These are phyloP conservation scores for Conticribra guillardii DNA, from an alignment of 108 stramenopile genomes.

Conservation along the genomic window DNA sequence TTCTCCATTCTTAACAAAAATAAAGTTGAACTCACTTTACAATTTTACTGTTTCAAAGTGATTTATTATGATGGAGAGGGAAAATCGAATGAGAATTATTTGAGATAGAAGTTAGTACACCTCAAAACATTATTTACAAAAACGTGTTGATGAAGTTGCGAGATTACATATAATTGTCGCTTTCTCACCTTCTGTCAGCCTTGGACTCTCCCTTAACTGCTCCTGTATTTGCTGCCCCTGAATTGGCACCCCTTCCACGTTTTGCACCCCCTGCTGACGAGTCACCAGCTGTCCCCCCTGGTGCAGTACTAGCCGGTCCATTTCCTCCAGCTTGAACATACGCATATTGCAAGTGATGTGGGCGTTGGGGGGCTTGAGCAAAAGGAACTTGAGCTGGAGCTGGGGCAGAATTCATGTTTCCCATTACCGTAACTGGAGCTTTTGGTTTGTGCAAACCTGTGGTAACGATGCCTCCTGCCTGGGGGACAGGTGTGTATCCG, in stretches of 20 bases:
- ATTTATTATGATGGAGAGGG: conserved; percentile 16
- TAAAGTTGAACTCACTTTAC: conserved; percentile 55
- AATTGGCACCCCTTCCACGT: conserved; percentile 20
- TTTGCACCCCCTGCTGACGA: conserved; percentile 18
- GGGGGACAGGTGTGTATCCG: conserved; percentile 59
- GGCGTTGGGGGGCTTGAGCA: conserved; percentile 73
- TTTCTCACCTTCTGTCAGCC: conserved; percentile 71
- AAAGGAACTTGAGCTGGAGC: conserved; percentile 60
- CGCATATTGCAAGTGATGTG: conserved; percentile 86
- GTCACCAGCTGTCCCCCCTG: conserved; percentile 30
- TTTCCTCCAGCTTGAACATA: conserved; percentile 47
- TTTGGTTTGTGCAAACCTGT: conserved; percentile 68
- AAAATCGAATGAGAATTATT: conserved; percentile 3
- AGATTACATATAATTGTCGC: neutral
- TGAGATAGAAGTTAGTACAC: neutral
- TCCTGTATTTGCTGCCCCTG: neutral
- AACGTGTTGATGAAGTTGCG: neutral
- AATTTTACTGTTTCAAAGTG: conserved; percentile 29
- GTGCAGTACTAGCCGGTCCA: neutral
- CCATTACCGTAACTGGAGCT: conserved; percentile 67
- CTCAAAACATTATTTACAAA: conserved; percentile 7
- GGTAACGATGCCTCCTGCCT: conserved; percentile 77
- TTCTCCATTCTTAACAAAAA: neutral
- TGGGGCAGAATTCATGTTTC: conserved; percentile 34
- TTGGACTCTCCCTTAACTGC: conserved; percentile 13